Evolutionary conservation across 805 yeast genomes (phyloP), one percentile per base, ranked within the genome.

Genomic region (Hemisphaericaspora nanyangensis): DNA sequence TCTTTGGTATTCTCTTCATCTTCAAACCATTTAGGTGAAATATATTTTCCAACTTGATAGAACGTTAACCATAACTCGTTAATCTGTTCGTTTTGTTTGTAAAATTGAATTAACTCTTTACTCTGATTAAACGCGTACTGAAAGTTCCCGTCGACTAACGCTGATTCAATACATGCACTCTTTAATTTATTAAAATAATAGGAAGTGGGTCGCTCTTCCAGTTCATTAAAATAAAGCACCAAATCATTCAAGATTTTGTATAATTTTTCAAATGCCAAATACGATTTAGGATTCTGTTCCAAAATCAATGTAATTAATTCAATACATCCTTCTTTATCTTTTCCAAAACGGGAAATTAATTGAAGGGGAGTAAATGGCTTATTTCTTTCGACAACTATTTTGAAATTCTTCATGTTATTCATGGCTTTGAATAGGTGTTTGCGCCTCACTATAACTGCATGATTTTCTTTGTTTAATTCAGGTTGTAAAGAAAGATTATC

Each of bases 41-140:
- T 54, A 40, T 48, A 65, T 57, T 84, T 82, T 3, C 85, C 85
- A 3, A 83, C 80, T 49, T 86, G 95, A 50, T 80, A 82, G 44
- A 83, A 77, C 1, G 85, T 77, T 18, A 80, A 68, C 95, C 96
- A 88, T 34, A 68, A 60, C 13, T 62, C 62, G 28, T 56, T 53
- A 29, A 65, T 38, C 15, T 44, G 40, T 3, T 44, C 40, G 5
- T 39, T 42, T 13, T 41, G 42, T 5, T 38, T 37, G 29, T 43
- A 52, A 33, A 51, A 42, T 1, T 65, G 61, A 7, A 77, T 50
- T 29, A 77, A 54, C 16, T 58, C 64, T n/a, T 49, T 48, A 1
- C 76, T 54, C 31, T 66, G 61, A 3, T 60, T 58, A 45, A 68
- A 71, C 0, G 95, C 89, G 46, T 66, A 77, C 1, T 57, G 55